Percentiles rank a stretch among this genome's conserved stretches.
Conservation (phyloP, 2,329 filamentous ascomycete species). For the Whalleya microplaca region DNA sequence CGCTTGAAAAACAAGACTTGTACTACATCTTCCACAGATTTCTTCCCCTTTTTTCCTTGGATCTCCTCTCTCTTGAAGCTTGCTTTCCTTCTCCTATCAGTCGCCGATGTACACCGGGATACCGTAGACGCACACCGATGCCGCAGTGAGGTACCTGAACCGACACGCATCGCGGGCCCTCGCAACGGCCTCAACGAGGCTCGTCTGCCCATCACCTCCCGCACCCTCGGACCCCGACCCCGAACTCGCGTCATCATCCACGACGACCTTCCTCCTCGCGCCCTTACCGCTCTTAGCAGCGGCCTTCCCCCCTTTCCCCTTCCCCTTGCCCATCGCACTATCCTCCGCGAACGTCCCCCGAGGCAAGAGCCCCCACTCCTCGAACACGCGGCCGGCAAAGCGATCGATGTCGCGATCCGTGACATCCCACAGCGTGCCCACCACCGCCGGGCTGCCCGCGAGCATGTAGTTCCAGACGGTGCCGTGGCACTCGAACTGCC, state of each 20-base stretch:
- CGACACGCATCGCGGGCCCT: slow-evolving; percentile 78
- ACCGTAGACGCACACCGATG: slow-evolving; percentile 91
- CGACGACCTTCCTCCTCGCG: slow-evolving; percentile 27
- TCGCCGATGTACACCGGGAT: slow-evolving; percentile 80
- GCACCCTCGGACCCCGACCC: slow-evolving; percentile 18
- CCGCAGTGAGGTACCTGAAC: slow-evolving; percentile 89
- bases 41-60: background rate
- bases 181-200: slow-evolving; percentile 80
- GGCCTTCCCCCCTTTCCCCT: slow-evolving; percentile 9
- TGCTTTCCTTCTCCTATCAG: slow-evolving; percentile 10
- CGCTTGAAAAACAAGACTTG: no score
- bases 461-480: slow-evolving; percentile 91
- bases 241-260: slow-evolving; percentile 19
- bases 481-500: slow-evolving; percentile 88
- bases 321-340: slow-evolving; percentile 36
- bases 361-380: slow-evolving; percentile 80
- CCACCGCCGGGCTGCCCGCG: slow-evolving; percentile 81
- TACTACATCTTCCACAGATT: background rate
- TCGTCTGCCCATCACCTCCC: slow-evolving; percentile 44
- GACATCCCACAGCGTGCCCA: slow-evolving; percentile 96
- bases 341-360: slow-evolving; percentile 49
- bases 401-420: slow-evolving; percentile 97
- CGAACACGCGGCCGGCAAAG: slow-evolving; percentile 78
- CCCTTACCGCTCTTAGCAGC: background rate
- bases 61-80: background rate